Evolutionary conservation across 306 rosid species (phyloP), one percentile per base, ranked within the genome.

Genomic region (Senna tora): DNA sequence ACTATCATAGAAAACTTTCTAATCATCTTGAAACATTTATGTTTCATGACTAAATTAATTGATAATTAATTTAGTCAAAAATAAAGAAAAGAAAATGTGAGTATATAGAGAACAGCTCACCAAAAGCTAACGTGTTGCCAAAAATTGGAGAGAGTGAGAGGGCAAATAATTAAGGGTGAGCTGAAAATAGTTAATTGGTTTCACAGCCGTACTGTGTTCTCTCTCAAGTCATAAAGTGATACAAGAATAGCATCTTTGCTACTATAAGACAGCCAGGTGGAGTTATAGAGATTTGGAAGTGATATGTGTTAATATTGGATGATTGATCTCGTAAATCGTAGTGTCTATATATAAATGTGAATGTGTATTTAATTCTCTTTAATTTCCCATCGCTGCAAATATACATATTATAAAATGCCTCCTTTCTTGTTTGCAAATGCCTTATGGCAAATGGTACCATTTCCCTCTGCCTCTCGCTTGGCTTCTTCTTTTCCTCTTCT

Each of bases 41-140:
- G n/a, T n/a, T n/a, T n/a, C n/a, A n/a, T n/a, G n/a, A n/a, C n/a
- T n/a, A n/a, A n/a, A n/a, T n/a, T n/a, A n/a, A n/a, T n/a, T n/a
- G n/a, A n/a, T n/a, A n/a, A n/a, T n/a, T n/a, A n/a, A n/a, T n/a
- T n/a, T n/a, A n/a, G n/a, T n/a, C n/a, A n/a, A n/a, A n/a, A n/a
- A n/a, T n/a, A n/a, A n/a, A n/a, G n/a, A n/a, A n/a, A n/a, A n/a
- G n/a, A n/a, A n/a, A n/a, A n/a, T n/a, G n/a, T n/a, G n/a, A n/a
- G n/a, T n/a, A n/a, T n/a, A n/a, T n/a, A n/a, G n/a, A n/a, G 49
- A 61, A 17, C 90, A 83, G 90, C 79, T 83, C 85, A 86, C 72
- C 75, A 46, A 73, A 74, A 72, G 76, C 53, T 39, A 67, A 69
- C 46, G 69, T 50, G 63, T 81, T 67, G 66, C 87, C 86, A 76